Base-by-base conservation (phyloP, 345 rosid species). In the Lumnitzera racemosa region DNA sequence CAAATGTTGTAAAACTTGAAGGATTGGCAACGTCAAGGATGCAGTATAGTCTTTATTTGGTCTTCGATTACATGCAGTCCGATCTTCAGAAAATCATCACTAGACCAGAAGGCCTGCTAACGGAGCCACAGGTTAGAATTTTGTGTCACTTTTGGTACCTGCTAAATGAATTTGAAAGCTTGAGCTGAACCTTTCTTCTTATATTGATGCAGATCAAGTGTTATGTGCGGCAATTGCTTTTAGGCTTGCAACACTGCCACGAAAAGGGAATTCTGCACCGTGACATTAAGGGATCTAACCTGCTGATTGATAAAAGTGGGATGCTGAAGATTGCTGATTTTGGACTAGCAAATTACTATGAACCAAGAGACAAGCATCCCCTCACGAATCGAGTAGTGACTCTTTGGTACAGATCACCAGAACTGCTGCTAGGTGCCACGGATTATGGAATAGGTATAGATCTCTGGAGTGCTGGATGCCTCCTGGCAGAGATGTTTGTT, bases 1-100 rank as follows among this genome's bases (percentile, higher is more conserved):
- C 86, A n/a, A 86, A 86, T 55, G 66, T 86, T 14, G 73, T 86
- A 46, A 86, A 83, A 80, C 88, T 86, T 56, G 83, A 79, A 64
- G 92, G 92, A 29, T 55, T 86, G 56, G 88, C 88, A 24, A 86
- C 92, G 46, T 86, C 92, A 15, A 77, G 92, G 58, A 72, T 86
- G 85, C 88, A 86, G 67, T 83, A 75, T 41, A 83, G 92, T 54
- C 66, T 86, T 66, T 86, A 83, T 67, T 83, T 86, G 12, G 88
- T 86, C 64, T 86, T 86, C 43, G 85, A 86, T 8, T 86, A 78
- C 69, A 86, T 86, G 88, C 71, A 48, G 46, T 63, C 92, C 0
- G 88, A 86, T 72, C 65, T 86, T 50, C 67, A 81, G 51, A 74
- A 74, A 51, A 55, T 86, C 58, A 74, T 86, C 49, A 47, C 66